Conservation (phyloP, 2,329 filamentous ascomycete genomes). For the Aureobasidium sp. region DNA sequence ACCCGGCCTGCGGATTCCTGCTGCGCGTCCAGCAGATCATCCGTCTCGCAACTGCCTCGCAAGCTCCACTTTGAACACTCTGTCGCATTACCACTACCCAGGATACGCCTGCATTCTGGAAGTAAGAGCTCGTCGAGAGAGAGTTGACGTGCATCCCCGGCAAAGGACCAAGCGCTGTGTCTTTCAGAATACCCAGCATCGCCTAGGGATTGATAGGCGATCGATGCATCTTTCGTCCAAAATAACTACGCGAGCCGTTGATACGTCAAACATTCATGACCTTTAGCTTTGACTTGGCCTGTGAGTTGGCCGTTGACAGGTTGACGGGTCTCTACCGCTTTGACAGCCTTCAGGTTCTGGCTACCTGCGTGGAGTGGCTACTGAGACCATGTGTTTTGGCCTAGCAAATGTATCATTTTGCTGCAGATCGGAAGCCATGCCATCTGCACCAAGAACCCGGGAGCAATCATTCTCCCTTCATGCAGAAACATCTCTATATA, state of each 20-base stretch:
- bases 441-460: conserved; percentile 4
- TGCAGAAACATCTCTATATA: conserved; percentile 9
- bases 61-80: not conserved
- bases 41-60: conserved; percentile 1
- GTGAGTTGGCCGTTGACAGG: conserved; percentile 11
- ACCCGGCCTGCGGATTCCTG: conserved; percentile 7
- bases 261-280: conserved; percentile 3
- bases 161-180: not conserved
- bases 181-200: not conserved
- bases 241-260: conserved; percentile 11
- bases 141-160: conserved; percentile 8
- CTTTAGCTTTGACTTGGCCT: conserved; percentile 1
- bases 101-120: conserved; percentile 6
- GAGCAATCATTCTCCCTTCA: conserved; percentile 2
- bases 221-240: not conserved
- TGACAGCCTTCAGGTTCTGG: conserved; percentile 11
- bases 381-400: conserved; percentile 10
- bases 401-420: conserved; percentile 8
- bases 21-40: conserved; percentile 9
- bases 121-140: not conserved
- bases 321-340: conserved; percentile 9
- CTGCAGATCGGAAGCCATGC: conserved; percentile 2
- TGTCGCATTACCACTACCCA: conserved; percentile 8
- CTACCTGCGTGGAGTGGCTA: conserved; percentile 8
- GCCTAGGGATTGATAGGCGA: not conserved